Percentiles rank a stretch among this genome's conserved stretches.
These are phyloP conservation scores for Vararia minispora DNA, from an alignment of 768 basidiomycete species.

Conservation along the genomic window DNA sequence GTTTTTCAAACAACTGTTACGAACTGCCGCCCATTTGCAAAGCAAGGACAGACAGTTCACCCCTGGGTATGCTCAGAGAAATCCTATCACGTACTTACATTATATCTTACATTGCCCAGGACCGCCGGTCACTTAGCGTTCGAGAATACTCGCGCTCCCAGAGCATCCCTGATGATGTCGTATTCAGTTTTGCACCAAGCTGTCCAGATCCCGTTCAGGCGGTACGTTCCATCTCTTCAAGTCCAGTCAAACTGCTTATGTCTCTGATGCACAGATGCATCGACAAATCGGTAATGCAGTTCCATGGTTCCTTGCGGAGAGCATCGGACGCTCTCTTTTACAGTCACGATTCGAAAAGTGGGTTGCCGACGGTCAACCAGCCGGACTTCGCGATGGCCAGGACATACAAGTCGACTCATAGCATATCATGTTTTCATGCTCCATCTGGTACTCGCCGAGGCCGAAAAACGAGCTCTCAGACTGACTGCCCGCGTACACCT, in stretches of 20 bases:
- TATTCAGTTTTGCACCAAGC: slow-evolving; percentile 41
- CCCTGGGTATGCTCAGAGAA: no score
- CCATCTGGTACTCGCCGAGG: no score
- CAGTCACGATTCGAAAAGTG: slow-evolving; percentile 36
- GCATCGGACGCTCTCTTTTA: slow-evolving; percentile 54
- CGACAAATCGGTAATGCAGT: slow-evolving; percentile 78
- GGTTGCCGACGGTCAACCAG: no score
- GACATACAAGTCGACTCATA: no score
- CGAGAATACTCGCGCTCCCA: slow-evolving; percentile 73
- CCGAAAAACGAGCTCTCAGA: no score
- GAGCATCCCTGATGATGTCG: slow-evolving; percentile 69
- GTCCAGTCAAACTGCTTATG: no score
- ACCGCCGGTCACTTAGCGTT: slow-evolving; percentile 58
- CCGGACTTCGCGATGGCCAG: no score
- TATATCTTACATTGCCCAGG: no score
- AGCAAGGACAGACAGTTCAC: slow-evolving; percentile 60
- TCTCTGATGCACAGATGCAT: slow-evolving; percentile 46
- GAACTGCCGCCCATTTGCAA: slow-evolving; percentile 69
- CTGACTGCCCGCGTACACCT: no score
- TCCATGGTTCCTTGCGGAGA: slow-evolving; percentile 50
- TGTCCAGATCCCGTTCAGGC: slow-evolving; percentile 48
- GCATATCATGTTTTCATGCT: no score
- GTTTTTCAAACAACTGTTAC: slow-evolving; percentile 71
- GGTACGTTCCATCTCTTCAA: no score
- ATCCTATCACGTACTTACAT: no score